phyloP scores from a whole-genome alignment of 768 basidiomycete genomes.

The Asterophora lycoperdoides region DNA sequence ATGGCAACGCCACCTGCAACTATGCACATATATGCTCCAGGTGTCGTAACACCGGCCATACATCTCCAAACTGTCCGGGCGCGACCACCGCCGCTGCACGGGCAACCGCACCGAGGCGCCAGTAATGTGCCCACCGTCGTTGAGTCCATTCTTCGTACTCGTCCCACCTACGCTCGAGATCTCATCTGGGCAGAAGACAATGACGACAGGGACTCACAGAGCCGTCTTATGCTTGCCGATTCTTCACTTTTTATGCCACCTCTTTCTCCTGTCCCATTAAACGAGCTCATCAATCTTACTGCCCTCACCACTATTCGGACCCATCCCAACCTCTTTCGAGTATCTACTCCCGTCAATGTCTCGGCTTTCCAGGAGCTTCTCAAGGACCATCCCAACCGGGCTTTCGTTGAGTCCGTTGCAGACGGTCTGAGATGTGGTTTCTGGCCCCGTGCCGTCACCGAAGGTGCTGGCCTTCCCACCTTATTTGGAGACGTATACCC shows the following conservation, averaged over 20 bases:
- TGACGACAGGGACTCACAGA: no score
- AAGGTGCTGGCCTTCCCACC: slow-evolving; percentile 13
- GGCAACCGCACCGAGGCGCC: no score
- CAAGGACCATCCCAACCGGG: slow-evolving; percentile 8
- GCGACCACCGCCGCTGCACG: no score
- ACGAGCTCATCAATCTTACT: neutral
- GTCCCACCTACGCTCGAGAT: slow-evolving; percentile 1
- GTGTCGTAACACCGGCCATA: slow-evolving; percentile 10
- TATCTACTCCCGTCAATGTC: neutral
- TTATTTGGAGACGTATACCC: neutral
- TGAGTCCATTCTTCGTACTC: neutral
- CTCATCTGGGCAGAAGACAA: neutral
- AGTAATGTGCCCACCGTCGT: neutral
- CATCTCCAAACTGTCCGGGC: no score
- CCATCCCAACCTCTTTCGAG: neutral
- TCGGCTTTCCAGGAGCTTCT: neutral
- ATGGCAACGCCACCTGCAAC: slow-evolving; percentile 8
- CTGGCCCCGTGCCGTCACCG: slow-evolving; percentile 37
- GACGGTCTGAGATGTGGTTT: slow-evolving; percentile 32
- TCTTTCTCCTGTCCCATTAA: neutral
- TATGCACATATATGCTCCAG: slow-evolving; percentile 16
- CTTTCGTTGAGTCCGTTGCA: slow-evolving; percentile 32
- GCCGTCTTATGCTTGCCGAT: no score
- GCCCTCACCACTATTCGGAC: neutral
- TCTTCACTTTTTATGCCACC: neutral